Conservation (phyloP, 2,329 filamentous ascomycete species). For the Fusarium pseudonygamai region DNA sequence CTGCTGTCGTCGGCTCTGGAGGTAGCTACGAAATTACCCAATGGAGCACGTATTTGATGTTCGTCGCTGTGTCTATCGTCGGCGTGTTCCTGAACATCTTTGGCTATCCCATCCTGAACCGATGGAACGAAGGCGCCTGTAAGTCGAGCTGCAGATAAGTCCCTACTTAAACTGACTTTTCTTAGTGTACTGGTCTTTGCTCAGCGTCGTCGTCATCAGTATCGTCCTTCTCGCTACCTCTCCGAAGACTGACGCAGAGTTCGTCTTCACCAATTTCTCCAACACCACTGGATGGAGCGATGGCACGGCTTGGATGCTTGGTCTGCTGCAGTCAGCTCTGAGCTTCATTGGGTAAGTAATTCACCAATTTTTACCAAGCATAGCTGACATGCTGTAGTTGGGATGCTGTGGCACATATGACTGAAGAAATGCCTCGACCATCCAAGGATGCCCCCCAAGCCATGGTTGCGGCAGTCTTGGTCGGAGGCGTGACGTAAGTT, state of each 20-base stretch:
- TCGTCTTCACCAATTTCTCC: constrained; percentile 56
- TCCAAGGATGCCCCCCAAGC: constrained; percentile 52
- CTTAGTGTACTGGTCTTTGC: constrained; percentile 53
- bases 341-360: constrained; percentile 44
- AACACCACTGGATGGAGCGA: constrained; percentile 58
- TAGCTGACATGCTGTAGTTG: constrained; percentile 42
- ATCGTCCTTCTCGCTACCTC: constrained; percentile 53
- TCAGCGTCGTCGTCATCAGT: constrained; percentile 54
- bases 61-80: constrained; percentile 44
- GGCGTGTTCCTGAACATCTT: constrained; percentile 51
- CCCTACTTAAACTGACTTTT: neutral
- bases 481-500: constrained; percentile 54
- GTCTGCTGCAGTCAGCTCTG: constrained; percentile 53
- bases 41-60: constrained; percentile 56
- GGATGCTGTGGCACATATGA: constrained; percentile 57
- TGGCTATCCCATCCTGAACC: constrained; percentile 52
- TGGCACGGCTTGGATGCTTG: constrained; percentile 58
- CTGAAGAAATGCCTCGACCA: constrained; percentile 57
- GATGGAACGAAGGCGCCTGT: constrained; percentile 55
- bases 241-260: constrained; percentile 52
- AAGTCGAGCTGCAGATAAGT: neutral
- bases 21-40: constrained; percentile 50
- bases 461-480: constrained; percentile 51
- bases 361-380: fast-evolving
- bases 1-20: constrained; percentile 51